Evolutionary conservation across 2,329 filamentous ascomycete species (phyloP).

Genomic region (Berkeleyomyces rouxiae): DNA sequence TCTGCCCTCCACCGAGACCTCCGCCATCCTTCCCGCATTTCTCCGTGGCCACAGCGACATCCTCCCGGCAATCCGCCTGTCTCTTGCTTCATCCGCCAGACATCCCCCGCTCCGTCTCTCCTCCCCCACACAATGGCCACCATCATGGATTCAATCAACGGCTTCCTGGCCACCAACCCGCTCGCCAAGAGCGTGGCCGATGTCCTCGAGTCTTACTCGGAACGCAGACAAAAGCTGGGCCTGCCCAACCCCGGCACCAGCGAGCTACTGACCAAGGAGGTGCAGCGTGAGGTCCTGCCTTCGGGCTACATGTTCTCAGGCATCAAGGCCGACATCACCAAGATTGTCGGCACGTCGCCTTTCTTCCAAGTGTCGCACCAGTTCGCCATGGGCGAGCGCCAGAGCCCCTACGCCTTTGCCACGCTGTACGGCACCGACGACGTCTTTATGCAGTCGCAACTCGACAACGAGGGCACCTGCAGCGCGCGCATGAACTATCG

Average conservation of each 20-base stretch:
- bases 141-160: slow-evolving; percentile 33
- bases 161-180: slow-evolving; percentile 59
- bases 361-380: slow-evolving; percentile 96
- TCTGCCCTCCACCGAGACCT: too few relatives aligned
- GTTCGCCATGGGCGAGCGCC: slow-evolving; percentile 81
- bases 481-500: slow-evolving; percentile 85
- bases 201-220: slow-evolving; percentile 65
- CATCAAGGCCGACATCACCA: slow-evolving; percentile 88
- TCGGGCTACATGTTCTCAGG: slow-evolving; percentile 96
- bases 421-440: slow-evolving; percentile 86
- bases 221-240: slow-evolving; percentile 73
- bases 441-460: slow-evolving; percentile 89
- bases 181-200: slow-evolving; percentile 54
- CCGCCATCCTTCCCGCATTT: too few relatives aligned
- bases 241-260: slow-evolving; percentile 84
- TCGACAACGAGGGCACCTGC: slow-evolving; percentile 83
- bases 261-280: slow-evolving; percentile 77
- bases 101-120: neutral
- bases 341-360: slow-evolving; percentile 83
- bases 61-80: neutral
- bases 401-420: slow-evolving; percentile 90
- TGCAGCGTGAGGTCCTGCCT: slow-evolving; percentile 89
- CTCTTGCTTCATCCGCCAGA: neutral
- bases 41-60: too few relatives aligned
- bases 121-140: slow-evolving; percentile 29